phyloP scores from a whole-genome alignment of 805 yeast species.

The Kodamaea restingae region DNA sequence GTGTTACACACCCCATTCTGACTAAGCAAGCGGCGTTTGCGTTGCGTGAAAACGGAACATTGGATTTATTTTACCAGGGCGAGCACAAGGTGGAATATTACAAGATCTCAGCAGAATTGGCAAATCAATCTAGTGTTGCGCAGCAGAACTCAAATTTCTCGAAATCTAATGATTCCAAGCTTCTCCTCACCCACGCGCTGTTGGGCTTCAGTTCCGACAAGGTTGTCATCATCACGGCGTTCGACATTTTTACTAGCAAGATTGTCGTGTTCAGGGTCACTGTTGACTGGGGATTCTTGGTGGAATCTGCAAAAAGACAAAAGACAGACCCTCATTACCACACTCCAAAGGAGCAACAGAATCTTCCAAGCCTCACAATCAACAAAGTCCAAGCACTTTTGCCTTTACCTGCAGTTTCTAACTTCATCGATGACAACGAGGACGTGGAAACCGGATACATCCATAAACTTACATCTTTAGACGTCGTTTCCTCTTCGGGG shows the following conservation, averaged over 20 bases:
- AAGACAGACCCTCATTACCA: slow-evolving; percentile 45
- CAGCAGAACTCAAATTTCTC: no score
- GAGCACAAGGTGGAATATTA: slow-evolving; percentile 58
- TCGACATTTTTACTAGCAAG: slow-evolving; percentile 29
- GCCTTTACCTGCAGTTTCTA: slow-evolving; percentile 19
- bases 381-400: slow-evolving; percentile 30
- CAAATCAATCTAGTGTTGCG: background rate
- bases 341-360: slow-evolving; percentile 45
- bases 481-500: slow-evolving; percentile 44
- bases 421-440: slow-evolving; percentile 11
- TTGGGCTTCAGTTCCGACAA: slow-evolving; percentile 53
- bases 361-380: slow-evolving; percentile 36
- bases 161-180: no score
- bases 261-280: slow-evolving; percentile 40
- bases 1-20: slow-evolving; percentile 63
- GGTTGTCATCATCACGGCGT: slow-evolving; percentile 40
- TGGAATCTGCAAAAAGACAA: slow-evolving; percentile 44
- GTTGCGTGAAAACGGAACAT: slow-evolving; percentile 58
- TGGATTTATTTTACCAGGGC: slow-evolving; percentile 60
- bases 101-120: slow-evolving; percentile 21
- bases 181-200: slow-evolving; percentile 15
- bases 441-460: slow-evolving; percentile 10
- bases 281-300: slow-evolving; percentile 56
- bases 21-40: slow-evolving; percentile 70
- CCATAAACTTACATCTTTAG: slow-evolving; percentile 26